Percentiles rank a stretch among this genome's conserved stretches.
These are phyloP conservation scores for Fusarium sp. DNA, from an alignment of 2,329 filamentous ascomycete species.

Conservation along the genomic window DNA sequence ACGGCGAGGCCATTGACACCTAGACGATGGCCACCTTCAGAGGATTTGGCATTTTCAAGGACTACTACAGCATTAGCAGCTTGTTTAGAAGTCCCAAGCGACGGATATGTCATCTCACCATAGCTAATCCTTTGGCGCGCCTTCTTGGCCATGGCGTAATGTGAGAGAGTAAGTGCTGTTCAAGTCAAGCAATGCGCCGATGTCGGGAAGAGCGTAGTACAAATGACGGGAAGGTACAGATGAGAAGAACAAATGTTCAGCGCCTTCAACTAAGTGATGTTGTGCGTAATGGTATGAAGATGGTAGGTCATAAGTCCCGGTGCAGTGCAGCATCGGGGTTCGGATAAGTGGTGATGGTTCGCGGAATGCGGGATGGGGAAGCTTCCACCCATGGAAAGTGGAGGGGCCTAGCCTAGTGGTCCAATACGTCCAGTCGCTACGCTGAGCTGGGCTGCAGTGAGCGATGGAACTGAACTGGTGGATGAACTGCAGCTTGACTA, in stretches of 20 bases:
- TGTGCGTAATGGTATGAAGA: conserved; percentile 21
- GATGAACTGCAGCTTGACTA: conserved; percentile 10
- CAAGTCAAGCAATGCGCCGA: conserved; percentile 37
- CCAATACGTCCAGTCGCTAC: not conserved
- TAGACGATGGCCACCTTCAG: conserved; percentile 84
- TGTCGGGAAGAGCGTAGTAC: conserved; percentile 26
- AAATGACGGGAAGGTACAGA: conserved; percentile 33
- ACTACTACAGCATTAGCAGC: conserved; percentile 54
- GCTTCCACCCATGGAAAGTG: conserved; percentile 32
- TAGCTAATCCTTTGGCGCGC: conserved; percentile 77
- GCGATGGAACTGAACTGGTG: conserved; percentile 12
- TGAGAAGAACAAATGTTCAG: not conserved
- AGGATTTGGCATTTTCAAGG: conserved; percentile 68
- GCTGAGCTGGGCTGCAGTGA: conserved; percentile 2
- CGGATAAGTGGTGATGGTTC: conserved; percentile 38
- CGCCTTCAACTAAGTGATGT: conserved; percentile 1
- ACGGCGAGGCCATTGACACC: conserved; percentile 95
- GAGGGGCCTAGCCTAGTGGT: conserved; percentile 22
- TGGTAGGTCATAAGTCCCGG: conserved; percentile 1
- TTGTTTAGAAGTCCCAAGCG: not conserved
- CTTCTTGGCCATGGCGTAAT: conserved; percentile 71
- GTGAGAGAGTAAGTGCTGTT: conserved; percentile 19
- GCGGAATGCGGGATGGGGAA: conserved; percentile 41
- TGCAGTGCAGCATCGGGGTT: not conserved
- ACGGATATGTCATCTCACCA: conserved; percentile 59